These are phyloP conservation scores for Amanita pseudoporphyria DNA, from an alignment of 768 basidiomycete species.

Conservation along the genomic window DNA sequence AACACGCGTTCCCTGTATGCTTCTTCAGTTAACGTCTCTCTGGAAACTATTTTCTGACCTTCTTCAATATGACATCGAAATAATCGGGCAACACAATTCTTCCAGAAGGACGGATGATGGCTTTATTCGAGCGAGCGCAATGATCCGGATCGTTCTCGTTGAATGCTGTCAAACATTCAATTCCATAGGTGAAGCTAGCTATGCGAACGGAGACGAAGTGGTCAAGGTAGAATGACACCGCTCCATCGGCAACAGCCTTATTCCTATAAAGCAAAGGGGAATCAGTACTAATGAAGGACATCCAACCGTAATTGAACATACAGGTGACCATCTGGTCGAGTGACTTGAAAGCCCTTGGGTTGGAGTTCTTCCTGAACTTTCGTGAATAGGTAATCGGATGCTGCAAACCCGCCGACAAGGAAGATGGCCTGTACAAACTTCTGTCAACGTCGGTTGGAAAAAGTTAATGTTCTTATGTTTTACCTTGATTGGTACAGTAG, in stretches of 20 bases:
- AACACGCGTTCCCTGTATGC: conserved; percentile 32
- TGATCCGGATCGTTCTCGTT: conserved; percentile 32
- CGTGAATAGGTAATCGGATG: conserved; percentile 44
- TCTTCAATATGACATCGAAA: conserved; percentile 33
- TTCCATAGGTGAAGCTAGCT: conserved; percentile 38
- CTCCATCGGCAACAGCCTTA: conserved; percentile 42
- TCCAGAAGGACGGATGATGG: conserved; percentile 27
- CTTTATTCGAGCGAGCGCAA: conserved; percentile 19
- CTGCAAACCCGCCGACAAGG: conserved; percentile 51
- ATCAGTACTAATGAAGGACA: background rate
- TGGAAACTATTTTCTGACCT: conserved; percentile 17
- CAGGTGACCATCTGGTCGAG: conserved; percentile 46
- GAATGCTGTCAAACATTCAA: conserved; percentile 3
- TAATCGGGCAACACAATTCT: conserved; percentile 26
- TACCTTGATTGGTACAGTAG: conserved; percentile 3
- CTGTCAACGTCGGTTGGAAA: conserved; percentile 10
- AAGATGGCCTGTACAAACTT: conserved; percentile 24
- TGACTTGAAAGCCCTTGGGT: conserved; percentile 27
- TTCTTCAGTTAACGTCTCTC: background rate
- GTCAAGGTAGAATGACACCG: conserved; percentile 32
- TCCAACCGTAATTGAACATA: background rate
- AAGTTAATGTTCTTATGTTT: background rate
- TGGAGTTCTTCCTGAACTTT: conserved; percentile 30
- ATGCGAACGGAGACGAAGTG: conserved; percentile 39
- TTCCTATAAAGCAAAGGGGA: background rate